These are phyloP conservation scores for Lophiostoma macrostomum DNA, from an alignment of 495 filamentous ascomycete genomes.

Conservation along the genomic window DNA sequence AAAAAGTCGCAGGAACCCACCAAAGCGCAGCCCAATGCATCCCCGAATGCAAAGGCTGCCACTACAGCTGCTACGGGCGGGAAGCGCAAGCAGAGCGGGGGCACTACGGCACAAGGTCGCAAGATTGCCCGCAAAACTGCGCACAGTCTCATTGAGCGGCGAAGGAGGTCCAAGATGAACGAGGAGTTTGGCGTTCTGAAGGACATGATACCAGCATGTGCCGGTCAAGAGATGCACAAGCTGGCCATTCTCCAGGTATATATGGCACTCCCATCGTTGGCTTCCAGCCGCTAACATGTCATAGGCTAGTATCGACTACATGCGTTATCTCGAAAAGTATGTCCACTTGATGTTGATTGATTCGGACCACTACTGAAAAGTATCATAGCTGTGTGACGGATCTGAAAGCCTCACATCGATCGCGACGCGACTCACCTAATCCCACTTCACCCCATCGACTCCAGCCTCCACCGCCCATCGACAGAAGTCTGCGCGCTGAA, in stretches of 20 bases:
- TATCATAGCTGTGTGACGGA: constrained; percentile 78
- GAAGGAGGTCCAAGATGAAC: constrained; percentile 96
- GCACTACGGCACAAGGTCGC: constrained; percentile 75
- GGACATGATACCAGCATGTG: constrained; percentile 91
- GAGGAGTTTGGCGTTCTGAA: constrained; percentile 95
- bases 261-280: not conserved
- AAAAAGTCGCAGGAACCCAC: constrained; percentile 42
- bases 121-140: constrained; percentile 97
- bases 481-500: not conserved
- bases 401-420: constrained; percentile 61
- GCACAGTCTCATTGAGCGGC: constrained; percentile 88
- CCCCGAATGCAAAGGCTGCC: constrained; percentile 31
- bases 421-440: constrained; percentile 5
- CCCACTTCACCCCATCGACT: constrained; percentile 1
- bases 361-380: too few relatives aligned
- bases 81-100: constrained; percentile 66
- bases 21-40: not conserved
- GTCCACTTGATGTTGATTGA: too few relatives aligned
- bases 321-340: constrained; percentile 91
- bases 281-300: not conserved
- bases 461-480: not conserved
- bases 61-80: constrained; percentile 41
- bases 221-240: constrained; percentile 95
- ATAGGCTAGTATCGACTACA: constrained; percentile 93
- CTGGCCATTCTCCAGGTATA: constrained; percentile 87